A percentile compares a stretch with the other conserved stretches of the same genome.
Conservation (phyloP, 1,284 basidiomycete species). For the Fomitopsis pinicola region DNA sequence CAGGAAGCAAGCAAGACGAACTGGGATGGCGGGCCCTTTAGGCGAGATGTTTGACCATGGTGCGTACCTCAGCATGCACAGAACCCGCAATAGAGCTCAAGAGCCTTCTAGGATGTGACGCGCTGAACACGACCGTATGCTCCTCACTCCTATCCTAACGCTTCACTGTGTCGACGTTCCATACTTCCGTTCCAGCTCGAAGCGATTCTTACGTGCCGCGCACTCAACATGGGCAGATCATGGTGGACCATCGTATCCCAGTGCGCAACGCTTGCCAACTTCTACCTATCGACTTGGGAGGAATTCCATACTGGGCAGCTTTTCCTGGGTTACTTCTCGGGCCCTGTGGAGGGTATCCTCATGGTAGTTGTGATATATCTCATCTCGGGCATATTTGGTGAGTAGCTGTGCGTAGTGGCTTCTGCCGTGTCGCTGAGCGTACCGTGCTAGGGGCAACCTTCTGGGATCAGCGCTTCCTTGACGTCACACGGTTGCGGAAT, state of each 20-base stretch:
- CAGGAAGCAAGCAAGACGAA: conserved; percentile 92
- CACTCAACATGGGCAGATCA: conserved; percentile 86
- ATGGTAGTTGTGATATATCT: conserved; percentile 80
- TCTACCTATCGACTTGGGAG: conserved; percentile 97
- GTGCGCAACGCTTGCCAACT: conserved; percentile 86
- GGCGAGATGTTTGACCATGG: conserved; percentile 99
- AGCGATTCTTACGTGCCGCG: conserved; percentile 77
- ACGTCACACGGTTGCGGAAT: conserved; percentile 53
- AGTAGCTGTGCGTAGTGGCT: conserved; percentile 14
- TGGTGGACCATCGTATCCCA: conserved; percentile 96
- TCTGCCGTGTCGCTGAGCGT: not conserved
- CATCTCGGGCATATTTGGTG: conserved; percentile 74
- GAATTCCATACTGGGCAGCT: conserved; percentile 92
- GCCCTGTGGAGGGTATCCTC: conserved; percentile 95
- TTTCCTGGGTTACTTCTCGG: conserved; percentile 91
- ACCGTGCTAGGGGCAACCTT: conserved; percentile 59
- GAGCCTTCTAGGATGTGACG: conserved; percentile 65
- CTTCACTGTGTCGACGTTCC: not conserved
- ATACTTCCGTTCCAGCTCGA: conserved; percentile 57
- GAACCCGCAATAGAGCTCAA: not conserved
- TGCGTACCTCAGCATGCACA: conserved; percentile 23
- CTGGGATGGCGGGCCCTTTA: conserved; percentile 93
- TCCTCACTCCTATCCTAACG: not conserved
- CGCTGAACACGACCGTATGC: conserved; percentile 89
- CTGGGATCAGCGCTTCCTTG: conserved; percentile 78